Evolutionary conservation across 345 rosid species (phyloP).

Genomic region (Salix purpurea): DNA sequence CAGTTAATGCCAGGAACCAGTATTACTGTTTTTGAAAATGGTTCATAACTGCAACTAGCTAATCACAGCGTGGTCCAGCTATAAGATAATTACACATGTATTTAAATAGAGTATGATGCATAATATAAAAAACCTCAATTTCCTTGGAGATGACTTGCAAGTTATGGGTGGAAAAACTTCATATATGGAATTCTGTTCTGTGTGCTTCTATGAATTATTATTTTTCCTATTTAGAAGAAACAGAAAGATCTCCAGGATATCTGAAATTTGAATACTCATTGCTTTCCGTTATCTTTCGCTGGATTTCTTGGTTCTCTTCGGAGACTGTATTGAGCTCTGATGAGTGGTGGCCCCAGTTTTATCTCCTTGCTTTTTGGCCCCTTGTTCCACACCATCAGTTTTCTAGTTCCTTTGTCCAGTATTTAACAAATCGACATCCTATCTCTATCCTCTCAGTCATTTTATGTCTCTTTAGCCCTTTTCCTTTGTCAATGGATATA

Average conservation of each 20-base stretch:
- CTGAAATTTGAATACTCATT: background rate
- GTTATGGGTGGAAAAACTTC: background rate
- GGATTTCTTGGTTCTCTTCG: slow-evolving; percentile 21
- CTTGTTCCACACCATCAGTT: background rate
- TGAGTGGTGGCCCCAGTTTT: slow-evolving; percentile 9
- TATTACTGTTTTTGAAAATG: background rate
- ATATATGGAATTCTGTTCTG: background rate
- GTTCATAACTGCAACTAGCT: background rate
- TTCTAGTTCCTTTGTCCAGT: background rate
- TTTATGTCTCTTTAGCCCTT: slow-evolving; percentile 4
- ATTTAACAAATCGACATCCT: background rate
- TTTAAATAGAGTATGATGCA: background rate
- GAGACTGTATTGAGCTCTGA: background rate
- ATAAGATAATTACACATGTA: background rate
- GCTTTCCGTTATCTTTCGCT: slow-evolving; percentile 15
- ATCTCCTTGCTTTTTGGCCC: slow-evolving; percentile 1
- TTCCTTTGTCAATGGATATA: background rate
- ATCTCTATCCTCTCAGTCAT: background rate
- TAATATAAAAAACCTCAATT: background rate
- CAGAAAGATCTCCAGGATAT: background rate
- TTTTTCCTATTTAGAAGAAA: background rate
- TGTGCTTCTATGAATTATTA: background rate
- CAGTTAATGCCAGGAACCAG: background rate
- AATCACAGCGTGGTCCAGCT: background rate
- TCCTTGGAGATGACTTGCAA: background rate